These are phyloP conservation scores for Didymella sp. DNA, from an alignment of 2,329 filamentous ascomycete species.

Conservation along the genomic window DNA sequence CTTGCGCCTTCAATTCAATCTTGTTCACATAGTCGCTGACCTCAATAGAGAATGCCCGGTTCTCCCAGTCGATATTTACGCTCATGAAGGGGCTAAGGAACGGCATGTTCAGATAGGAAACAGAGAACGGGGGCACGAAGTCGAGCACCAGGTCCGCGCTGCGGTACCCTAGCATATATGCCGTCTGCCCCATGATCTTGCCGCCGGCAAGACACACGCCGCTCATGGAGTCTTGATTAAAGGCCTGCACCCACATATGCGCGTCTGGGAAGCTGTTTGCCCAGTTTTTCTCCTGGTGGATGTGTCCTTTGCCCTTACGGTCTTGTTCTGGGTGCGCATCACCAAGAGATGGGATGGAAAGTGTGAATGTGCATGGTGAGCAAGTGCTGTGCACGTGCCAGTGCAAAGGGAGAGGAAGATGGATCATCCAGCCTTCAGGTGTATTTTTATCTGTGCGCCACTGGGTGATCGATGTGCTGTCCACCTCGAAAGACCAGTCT, in stretches of 20 bases:
- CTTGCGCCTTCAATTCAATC: conserved; percentile 51
- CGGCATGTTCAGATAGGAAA: conserved; percentile 39
- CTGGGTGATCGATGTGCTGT: conserved; percentile 48
- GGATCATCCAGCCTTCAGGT: conserved; percentile 56
- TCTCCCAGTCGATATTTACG: conserved; percentile 51
- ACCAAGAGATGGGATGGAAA: conserved; percentile 47
- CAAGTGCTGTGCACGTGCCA: conserved; percentile 60
- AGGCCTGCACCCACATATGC: conserved; percentile 50
- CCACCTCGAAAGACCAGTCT: conserved; percentile 52
- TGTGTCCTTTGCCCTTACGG: conserved; percentile 46
- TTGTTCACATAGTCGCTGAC: conserved; percentile 51
- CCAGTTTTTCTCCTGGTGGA: conserved; percentile 62
- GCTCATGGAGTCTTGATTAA: conserved; percentile 24
- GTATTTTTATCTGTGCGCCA: conserved; percentile 50
- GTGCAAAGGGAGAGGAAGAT: conserved; percentile 58
- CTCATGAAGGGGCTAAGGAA: conserved; percentile 53
- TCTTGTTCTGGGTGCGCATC: conserved; percentile 29
- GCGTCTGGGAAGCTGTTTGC: conserved; percentile 55
- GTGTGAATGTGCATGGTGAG: conserved; percentile 50
- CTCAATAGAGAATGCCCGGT: conserved; percentile 48
- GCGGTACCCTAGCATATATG: conserved; percentile 57
- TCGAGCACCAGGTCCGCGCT: conserved; percentile 47
- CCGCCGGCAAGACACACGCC: conserved; percentile 45
- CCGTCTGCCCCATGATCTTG: conserved; percentile 47
- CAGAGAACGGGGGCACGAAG: conserved; percentile 55